Evolutionary conservation across 1,284 basidiomycete genomes (phyloP).

Genomic region (Ceratobasidium sp.): DNA sequence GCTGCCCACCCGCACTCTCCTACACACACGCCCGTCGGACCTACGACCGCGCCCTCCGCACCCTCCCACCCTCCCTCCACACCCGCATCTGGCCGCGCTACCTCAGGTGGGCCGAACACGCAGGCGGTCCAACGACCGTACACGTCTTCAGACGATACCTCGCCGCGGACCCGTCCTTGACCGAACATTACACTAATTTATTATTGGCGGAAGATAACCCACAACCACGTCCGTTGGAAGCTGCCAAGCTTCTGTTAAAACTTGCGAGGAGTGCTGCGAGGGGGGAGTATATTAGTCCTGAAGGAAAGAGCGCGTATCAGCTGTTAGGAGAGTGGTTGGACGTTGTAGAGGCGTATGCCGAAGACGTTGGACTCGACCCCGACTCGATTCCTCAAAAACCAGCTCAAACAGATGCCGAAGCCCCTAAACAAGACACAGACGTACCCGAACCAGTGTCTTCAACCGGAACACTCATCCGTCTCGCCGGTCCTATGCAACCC

Average conservation of each 20-base stretch:
- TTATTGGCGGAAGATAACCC: slow-evolving; percentile 77
- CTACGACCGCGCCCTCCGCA: slow-evolving; percentile 94
- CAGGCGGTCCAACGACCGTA: slow-evolving; percentile 87
- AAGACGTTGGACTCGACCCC: slow-evolving; percentile 92
- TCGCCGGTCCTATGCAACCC: slow-evolving; percentile 77
- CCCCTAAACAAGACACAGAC: slow-evolving; percentile 50
- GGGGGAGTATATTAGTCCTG: slow-evolving; percentile 88
- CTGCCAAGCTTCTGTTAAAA: slow-evolving; percentile 89
- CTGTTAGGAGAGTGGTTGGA: slow-evolving; percentile 94
- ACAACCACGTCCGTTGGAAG: slow-evolving; percentile 87
- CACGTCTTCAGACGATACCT: slow-evolving; percentile 93
- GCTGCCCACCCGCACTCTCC: slow-evolving; percentile 86
- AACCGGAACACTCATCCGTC: slow-evolving; percentile 76
- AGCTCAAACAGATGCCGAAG: slow-evolving; percentile 53
- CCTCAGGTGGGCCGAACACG: slow-evolving; percentile 89
- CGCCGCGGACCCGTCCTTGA: slow-evolving; percentile 84
- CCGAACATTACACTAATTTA: slow-evolving; percentile 84
- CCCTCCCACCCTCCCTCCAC: slow-evolving; percentile 94
- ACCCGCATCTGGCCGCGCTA: slow-evolving; percentile 94
- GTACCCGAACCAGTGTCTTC: slow-evolving; percentile 64
- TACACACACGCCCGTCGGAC: slow-evolving; percentile 93
- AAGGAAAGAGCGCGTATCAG: slow-evolving; percentile 96
- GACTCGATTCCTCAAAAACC: slow-evolving; percentile 68
- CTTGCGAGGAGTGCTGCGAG: slow-evolving; percentile 86
- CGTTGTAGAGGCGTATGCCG: slow-evolving; percentile 89